Evolutionary conservation across 805 yeast species (phyloP).

Genomic region (Millerozyma miso): DNA sequence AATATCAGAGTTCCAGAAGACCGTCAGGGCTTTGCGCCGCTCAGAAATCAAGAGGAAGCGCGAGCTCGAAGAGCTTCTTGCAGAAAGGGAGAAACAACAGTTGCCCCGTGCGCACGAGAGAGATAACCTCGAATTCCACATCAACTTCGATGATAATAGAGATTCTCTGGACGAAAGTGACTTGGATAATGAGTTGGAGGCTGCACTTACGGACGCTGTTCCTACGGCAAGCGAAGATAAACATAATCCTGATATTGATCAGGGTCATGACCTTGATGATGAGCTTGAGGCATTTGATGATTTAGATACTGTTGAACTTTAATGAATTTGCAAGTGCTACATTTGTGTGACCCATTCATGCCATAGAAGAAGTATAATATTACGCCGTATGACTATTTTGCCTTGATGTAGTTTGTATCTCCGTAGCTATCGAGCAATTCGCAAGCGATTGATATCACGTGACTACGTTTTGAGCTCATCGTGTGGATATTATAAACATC

Average conservation of each 20-base stretch:
- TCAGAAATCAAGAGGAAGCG: constrained; percentile 28
- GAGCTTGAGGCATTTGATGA: background rate
- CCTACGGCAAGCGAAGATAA: background rate
- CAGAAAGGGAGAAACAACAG: constrained; percentile 17
- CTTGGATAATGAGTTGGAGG: constrained; percentile 9
- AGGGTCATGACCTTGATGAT: background rate
- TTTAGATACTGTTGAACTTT: background rate
- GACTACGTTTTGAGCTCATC: background rate
- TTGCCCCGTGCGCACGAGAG: constrained; percentile 18
- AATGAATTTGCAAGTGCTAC: background rate
- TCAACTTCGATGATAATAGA: constrained; percentile 9
- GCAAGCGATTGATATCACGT: background rate
- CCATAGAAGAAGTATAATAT: no score
- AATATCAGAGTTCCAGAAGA: constrained; percentile 26
- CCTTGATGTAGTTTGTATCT: no score
- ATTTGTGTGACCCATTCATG: no score
- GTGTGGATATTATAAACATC: background rate
- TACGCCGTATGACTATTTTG: no score
- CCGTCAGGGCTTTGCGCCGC: constrained; percentile 27
- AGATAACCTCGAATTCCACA: constrained; percentile 14
- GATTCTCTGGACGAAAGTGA: constrained; percentile 15
- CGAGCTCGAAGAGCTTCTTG: constrained; percentile 18
- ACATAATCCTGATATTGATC: background rate
- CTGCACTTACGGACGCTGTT: background rate
- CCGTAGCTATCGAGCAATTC: background rate